Base-by-base conservation (phyloP, 148 eudicot genomes). In the Diospyros lotus region DNA sequence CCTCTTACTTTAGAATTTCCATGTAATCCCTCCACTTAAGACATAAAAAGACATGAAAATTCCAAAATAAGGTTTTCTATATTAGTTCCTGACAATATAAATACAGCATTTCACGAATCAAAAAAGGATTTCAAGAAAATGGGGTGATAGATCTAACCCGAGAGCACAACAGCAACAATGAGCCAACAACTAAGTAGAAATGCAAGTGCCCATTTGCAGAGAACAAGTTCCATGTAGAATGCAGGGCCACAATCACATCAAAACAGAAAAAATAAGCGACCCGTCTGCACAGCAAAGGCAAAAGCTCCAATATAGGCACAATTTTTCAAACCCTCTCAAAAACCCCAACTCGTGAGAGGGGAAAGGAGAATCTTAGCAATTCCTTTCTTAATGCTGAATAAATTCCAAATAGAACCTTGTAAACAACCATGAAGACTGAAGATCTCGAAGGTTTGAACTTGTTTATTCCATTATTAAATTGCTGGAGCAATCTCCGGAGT, bases 1-100 rank as follows among this genome's bases (percentile, higher is more conserved):
- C 87, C 97, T 83, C 97, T 86, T 7, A 92, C 97, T 87, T 84
- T 92, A 42, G 89, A 69, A 88, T 85, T 66, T 53, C 89, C 89
- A 63, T 58, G 78, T 18, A 92, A 50, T 73, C 97, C 94, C 76
- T 88, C 88, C 75, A 88, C 94, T 92, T 81, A 52, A 78, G 61
- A 68, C 69, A 73, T 41, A 74, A 59, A 18, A 69, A 70, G 66
- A 60, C 11, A 77, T 15, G 18, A 66, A 68, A 17, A 72, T 12
- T 14, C 4, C 43, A 41, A 75, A 81, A 40, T 45, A 50, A n/a
- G 53, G 51, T 66, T n/a, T 14, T 15, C 10, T 9, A 44, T 10
- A 62, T 62, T 40, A 46, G 12, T 17, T 66, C 38, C 45, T 1
- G 3, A 15, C 6, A 72, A 28, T 18, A 4, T 38, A 69, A 11